These are phyloP conservation scores for Chaetomium sp. DNA, from an alignment of 2,329 filamentous ascomycete species.

Conservation along the genomic window DNA sequence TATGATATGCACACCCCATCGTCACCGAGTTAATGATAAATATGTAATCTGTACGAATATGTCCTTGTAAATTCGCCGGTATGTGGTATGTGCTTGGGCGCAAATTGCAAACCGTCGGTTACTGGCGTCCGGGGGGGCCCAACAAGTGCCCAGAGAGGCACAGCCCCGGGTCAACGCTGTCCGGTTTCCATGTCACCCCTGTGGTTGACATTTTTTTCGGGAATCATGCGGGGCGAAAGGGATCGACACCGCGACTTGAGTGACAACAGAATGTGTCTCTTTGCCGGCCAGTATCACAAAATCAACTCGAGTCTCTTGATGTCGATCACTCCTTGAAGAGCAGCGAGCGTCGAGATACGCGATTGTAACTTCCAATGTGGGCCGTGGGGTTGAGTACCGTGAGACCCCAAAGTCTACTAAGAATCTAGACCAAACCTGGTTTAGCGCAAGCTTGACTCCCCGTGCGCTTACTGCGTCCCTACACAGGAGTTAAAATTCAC, in stretches of 20 bases:
- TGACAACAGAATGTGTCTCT: neutral
- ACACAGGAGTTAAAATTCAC: too few relatives aligned
- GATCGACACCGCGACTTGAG: neutral
- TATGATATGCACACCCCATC: too few relatives aligned
- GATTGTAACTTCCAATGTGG: neutral
- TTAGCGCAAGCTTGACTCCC: slow-evolving; percentile 8
- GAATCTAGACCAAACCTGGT: slow-evolving; percentile 6
- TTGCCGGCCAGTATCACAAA: neutral
- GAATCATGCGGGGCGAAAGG: neutral
- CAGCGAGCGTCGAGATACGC: neutral
- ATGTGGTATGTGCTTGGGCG: too few relatives aligned
- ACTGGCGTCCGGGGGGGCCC: too few relatives aligned
- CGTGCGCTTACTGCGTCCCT: too few relatives aligned
- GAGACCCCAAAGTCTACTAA: neutral
- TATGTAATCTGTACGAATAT: too few relatives aligned
- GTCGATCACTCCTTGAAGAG: neutral
- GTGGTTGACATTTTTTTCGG: neutral
- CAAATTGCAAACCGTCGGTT: too few relatives aligned
- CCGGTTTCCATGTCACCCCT: too few relatives aligned
- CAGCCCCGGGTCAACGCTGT: neutral
- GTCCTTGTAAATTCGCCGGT: too few relatives aligned
- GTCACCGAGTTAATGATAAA: too few relatives aligned
- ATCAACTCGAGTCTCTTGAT: neutral
- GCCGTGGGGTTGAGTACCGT: too few relatives aligned
- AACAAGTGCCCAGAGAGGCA: neutral